A percentile compares a stretch with the other conserved stretches of the same genome.
Evolutionary conservation across 2,329 filamentous ascomycete species (phyloP).

Genomic region (Penicillium sp.): DNA sequence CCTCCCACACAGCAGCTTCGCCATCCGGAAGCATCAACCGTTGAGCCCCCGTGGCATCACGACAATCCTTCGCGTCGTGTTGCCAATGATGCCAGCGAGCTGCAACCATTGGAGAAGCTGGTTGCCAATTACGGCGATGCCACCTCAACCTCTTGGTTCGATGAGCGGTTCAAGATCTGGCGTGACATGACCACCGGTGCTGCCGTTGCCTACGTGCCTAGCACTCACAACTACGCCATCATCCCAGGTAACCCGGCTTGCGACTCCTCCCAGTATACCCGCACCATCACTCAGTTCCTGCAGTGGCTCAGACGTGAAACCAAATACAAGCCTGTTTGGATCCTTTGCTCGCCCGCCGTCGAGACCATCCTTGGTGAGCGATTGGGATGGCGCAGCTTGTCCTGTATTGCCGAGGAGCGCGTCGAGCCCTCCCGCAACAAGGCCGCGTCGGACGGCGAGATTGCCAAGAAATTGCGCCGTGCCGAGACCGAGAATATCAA

Average conservation of each 20-base stretch:
- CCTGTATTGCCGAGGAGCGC: slow-evolving; percentile 86
- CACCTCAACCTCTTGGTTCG: slow-evolving; percentile 90
- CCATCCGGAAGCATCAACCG: slow-evolving; percentile 85
- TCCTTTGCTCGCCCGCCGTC: slow-evolving; percentile 78
- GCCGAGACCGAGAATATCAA: slow-evolving; percentile 84
- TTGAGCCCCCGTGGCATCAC: slow-evolving; percentile 66
- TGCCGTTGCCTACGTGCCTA: slow-evolving; percentile 79
- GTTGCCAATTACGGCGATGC: slow-evolving; percentile 96
- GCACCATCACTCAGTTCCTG: slow-evolving; percentile 75
- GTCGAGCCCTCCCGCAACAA: slow-evolving; percentile 73
- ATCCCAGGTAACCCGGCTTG: slow-evolving; percentile 87
- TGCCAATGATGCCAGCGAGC: slow-evolving; percentile 54
- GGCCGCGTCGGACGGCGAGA: slow-evolving; percentile 66
- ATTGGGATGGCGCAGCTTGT: slow-evolving; percentile 85
- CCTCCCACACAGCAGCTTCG: slow-evolving; percentile 68
- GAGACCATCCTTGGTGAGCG: slow-evolving; percentile 80
- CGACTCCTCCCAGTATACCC: slow-evolving; percentile 73
- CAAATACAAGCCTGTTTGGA: slow-evolving; percentile 80
- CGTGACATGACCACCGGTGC: slow-evolving; percentile 78
- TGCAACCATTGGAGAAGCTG: slow-evolving; percentile 80
- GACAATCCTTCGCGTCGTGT: slow-evolving; percentile 42
- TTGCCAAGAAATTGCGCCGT: slow-evolving; percentile 76
- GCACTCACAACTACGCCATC: slow-evolving; percentile 74
- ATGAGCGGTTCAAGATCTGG: slow-evolving; percentile 87
- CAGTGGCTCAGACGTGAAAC: slow-evolving; percentile 73